Evolutionary conservation across 371 early-diverging fungal species (phyloP), one percentile per base, ranked within the genome.

Genomic region (Actinomortierella ambigua): DNA sequence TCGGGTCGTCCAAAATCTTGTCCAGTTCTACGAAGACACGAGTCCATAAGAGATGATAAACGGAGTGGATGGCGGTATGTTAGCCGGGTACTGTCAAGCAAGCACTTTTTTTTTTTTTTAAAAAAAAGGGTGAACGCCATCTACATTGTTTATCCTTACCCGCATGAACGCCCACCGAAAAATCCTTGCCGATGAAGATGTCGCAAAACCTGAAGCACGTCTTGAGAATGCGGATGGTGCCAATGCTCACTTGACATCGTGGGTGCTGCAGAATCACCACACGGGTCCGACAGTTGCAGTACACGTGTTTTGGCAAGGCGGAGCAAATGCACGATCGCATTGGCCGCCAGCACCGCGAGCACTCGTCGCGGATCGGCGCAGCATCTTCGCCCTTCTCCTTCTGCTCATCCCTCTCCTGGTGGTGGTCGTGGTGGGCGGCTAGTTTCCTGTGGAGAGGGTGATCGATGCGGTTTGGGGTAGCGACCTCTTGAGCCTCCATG

Each of bases 221-320:
- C 28, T 76, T 76, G 6, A 76, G 59, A 15, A 76, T 76, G 24
- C 76, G 53, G 50, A 76, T 65, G 0, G 76, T 76, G 2, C 76
- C 76, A 42, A 76, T 76, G 46, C 69, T 76, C 42, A 76, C 76
- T 49, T 76, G 76, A 27, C 76, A 76, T 55, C 65, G 61, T 24
- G 76, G 69, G 28, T 76, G 69, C 60, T 76, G 76, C 3, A 76
- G 51, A 23, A 76, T 69, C 76, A 76, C 59, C 28, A 76, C 62
- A 24, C 76, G 58, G 4, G 61, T 66, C 11, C 69, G 59, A 18
- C 76, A 76, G n/a, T 76, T 76, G 55, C 76, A 76, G 53, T 68
- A 76, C 17, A 59, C 65, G 3, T 56, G 63, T n/a, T 55, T 0
- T n/a, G 76, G 54, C 24, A 76, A 53, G 1, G 76, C 62, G 2